Evolutionary conservation across 176 grass and related monocot species (phyloP), one percentile per base, ranked within the genome.

Genomic region (Stipa capillata): DNA sequence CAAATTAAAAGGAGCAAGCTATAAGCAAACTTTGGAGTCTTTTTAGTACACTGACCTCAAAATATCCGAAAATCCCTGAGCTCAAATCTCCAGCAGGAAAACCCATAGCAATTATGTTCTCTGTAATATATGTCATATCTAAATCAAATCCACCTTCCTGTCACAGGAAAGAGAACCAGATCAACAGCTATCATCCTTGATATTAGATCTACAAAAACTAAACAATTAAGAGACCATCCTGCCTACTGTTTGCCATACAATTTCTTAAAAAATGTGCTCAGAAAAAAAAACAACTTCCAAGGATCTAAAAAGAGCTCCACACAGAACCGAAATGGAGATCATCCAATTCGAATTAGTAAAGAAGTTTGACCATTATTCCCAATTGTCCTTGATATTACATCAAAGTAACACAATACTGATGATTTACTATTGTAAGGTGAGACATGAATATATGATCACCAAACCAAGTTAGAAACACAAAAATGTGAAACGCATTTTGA

Each of bases 91-190:
- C 96, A 35, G 96, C 96, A 77, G 96, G 96, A 61, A 99, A 99
- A 75, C 96, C 96, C 96, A 99, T 99, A 48, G 96, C 96, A 83
- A 99, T 99, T 74, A 99, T 93, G 65, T 99, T 99, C 81, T 99
- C 96, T 14, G 96, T 99, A 81, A 99, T 99, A 85, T 99, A 99
- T 85, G 96, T 99, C 96, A 99, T 99, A 74, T 99, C 96, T 85
- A 99, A 85, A 99, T 99, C 96, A 91, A 99, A 99, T 61, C 92
- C 96, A 57, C 96, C 96, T 95, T 99, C 96, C 96, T 99, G 84
- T 60, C 72, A 84, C 60, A 81, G 50, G 79, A 20, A 88, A 48
- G 54, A 88, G 37, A 84, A 84, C 29, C 16, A 83, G 31, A 85
- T 80, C 43, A 86, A 83, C 47, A 84, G 25, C 33, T 39, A 40